These are phyloP conservation scores for Backusella liffmaniae DNA, from an alignment of 192 early-diverging fungal species.

Conservation along the genomic window DNA sequence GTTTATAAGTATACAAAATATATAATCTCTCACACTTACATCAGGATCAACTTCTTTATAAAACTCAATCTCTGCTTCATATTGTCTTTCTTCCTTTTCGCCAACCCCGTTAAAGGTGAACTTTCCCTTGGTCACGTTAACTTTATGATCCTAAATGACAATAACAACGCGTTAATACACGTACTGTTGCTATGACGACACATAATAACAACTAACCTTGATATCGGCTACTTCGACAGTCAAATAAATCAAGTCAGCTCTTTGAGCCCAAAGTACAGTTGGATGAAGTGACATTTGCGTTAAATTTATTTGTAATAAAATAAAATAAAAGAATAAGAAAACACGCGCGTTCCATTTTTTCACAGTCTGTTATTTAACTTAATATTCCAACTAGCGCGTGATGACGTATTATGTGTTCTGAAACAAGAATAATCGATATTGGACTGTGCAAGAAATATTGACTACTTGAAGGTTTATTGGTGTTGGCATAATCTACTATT, in stretches of 20 bases:
- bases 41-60: slow-evolving; percentile 69
- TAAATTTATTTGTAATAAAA: not conserved
- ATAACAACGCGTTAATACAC: not conserved
- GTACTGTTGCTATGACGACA: not conserved
- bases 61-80: slow-evolving; percentile 76
- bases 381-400: not conserved
- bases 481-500: no score
- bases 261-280: slow-evolving; percentile 89
- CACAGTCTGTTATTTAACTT: not conserved
- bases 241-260: slow-evolving; percentile 74
- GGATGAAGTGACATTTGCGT: slow-evolving; percentile 50
- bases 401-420: not conserved
- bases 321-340: slow-evolving; percentile 16
- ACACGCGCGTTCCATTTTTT: slow-evolving; percentile 1
- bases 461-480: no score
- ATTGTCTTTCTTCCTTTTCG: slow-evolving; percentile 58
- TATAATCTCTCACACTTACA: slow-evolving; percentile 39
- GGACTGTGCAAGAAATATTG: no score
- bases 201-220: slow-evolving; percentile 29
- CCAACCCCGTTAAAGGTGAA: slow-evolving; percentile 65
- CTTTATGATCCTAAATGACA: slow-evolving; percentile 21
- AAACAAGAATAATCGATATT: not conserved
- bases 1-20: not conserved
- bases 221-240: slow-evolving; percentile 81
- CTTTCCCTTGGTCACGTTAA: slow-evolving; percentile 29